Evolutionary conservation across 352 stramenopile species (phyloP).

Genomic region (Plasmopara muralis): DNA sequence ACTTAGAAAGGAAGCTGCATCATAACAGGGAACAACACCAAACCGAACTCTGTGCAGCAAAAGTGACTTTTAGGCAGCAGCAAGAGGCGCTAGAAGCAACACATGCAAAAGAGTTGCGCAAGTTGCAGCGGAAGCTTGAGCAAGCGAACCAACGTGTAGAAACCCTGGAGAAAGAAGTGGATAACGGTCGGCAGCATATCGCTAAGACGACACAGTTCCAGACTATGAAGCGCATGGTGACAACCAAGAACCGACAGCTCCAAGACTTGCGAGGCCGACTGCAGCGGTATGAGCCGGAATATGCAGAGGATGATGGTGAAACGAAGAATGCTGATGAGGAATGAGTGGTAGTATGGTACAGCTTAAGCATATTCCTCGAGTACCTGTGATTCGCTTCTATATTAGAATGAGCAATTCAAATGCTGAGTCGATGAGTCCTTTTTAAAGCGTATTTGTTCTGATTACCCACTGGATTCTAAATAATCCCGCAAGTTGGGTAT

Average conservation of each 20-base stretch:
- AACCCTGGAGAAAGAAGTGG: constrained; percentile 47
- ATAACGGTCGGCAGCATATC: constrained; percentile 60
- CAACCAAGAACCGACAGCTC: constrained; percentile 78
- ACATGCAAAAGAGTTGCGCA: constrained; percentile 43
- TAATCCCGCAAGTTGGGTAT: neutral
- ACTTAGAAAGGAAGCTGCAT: constrained; percentile 32
- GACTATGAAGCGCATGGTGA: constrained; percentile 76
- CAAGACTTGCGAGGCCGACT: constrained; percentile 56
- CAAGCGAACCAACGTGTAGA: constrained; percentile 45
- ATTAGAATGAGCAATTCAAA: neutral
- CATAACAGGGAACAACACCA: constrained; percentile 41
- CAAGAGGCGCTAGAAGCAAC: constrained; percentile 43
- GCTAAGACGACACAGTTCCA: constrained; percentile 81
- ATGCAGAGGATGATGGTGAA: constrained; percentile 42
- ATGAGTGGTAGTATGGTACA: neutral
- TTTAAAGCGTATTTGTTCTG: constrained; percentile 31
- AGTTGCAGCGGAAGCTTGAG: constrained; percentile 51
- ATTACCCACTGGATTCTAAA: constrained; percentile 17
- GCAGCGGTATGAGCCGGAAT: constrained; percentile 69
- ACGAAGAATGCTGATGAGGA: constrained; percentile 46
- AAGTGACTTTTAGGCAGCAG: constrained; percentile 36
- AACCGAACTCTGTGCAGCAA: constrained; percentile 53
- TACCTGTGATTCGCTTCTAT: neutral
- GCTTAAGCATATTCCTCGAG: neutral
- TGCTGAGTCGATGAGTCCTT: constrained; percentile 16